Evolutionary conservation across 2,329 filamentous ascomycete genomes (phyloP).

Genomic region (Colletotrichum gigasporum): DNA sequence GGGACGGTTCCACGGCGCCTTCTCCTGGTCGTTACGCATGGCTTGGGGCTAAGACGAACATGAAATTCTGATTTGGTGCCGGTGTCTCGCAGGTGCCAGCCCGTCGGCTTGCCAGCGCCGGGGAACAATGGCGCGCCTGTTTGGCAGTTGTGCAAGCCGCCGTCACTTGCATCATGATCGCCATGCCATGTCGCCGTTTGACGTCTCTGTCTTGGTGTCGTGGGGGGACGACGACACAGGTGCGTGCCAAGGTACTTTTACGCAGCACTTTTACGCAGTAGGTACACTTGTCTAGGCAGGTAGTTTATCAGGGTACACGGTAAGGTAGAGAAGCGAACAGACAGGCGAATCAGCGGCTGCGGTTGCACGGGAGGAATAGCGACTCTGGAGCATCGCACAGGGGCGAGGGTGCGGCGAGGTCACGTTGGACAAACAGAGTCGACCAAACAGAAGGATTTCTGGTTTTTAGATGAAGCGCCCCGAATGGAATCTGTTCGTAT

Average conservation of each 20-base stretch:
- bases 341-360: background rate
- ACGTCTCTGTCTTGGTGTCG: background rate
- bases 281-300: no score
- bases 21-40: constrained; percentile 28
- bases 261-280: no score
- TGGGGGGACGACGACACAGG: no score
- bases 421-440: constrained; percentile 7
- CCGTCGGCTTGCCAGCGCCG: constrained; percentile 8
- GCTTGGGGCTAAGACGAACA: constrained; percentile 16
- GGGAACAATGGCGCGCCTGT: constrained; percentile 19
- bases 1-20: constrained; percentile 1
- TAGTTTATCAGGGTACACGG: no score
- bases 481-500: background rate
- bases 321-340: no score
- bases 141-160: constrained; percentile 16
- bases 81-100: constrained; percentile 19
- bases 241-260: no score
- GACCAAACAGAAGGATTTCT: background rate
- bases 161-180: constrained; percentile 26
- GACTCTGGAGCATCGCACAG: background rate
- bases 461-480: background rate
- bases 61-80: background rate
- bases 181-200: constrained; percentile 10
- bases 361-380: background rate
- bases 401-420: background rate